Base-by-base conservation (phyloP, 2,329 filamentous ascomycete genomes). In the Biscogniauxia mediterranea region DNA sequence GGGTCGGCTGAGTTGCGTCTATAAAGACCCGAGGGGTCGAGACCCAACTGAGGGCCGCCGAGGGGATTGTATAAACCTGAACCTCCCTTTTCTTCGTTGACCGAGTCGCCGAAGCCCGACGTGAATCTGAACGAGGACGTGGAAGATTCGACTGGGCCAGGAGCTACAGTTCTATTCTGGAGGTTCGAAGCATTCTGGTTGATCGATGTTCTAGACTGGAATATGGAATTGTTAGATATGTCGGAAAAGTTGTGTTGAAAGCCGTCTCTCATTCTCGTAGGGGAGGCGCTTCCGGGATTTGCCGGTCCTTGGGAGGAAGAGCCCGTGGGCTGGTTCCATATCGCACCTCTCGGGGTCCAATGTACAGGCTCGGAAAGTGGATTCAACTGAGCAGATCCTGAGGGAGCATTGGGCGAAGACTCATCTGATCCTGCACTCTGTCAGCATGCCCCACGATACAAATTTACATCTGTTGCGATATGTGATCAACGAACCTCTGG, bases 351-450 rank as follows among this genome's bases (percentile, higher is more conserved):
- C 56, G 75, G 76, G 62, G 70, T 74, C 86, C 88, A 91, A 54
- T 81, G 79, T 67, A 91, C 88, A 19, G 85, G 84, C 70, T 92
- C 88, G 9, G 89, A 90, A 51, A 87, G 85, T 52, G 85, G 82
- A 62, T 90, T 81, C 49, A 93, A 79, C 61, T 89, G 89, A 63
- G 87, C 83, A 5, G 89, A 91, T 55, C 89, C 90, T 3, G 86
- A 87, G 70, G 88, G 85, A 58, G 79, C 81, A 66, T 85, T 83
- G 49, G 74, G 68, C 28, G 78, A 78, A 23, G 73, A 66, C 53
- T 80, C 77, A 42, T 76, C 76, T 20, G 73, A 74, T 61, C 75
- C 75, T 75, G 64, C 59, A 62, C 57, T n/a, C n/a, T 28, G 64
- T 74, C 59, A 73, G 69, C 52, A 32, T 52, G 58, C 38, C 15